These are phyloP conservation scores for Kazachstania viticola DNA, from an alignment of 805 yeast genomes.

Conservation along the genomic window DNA sequence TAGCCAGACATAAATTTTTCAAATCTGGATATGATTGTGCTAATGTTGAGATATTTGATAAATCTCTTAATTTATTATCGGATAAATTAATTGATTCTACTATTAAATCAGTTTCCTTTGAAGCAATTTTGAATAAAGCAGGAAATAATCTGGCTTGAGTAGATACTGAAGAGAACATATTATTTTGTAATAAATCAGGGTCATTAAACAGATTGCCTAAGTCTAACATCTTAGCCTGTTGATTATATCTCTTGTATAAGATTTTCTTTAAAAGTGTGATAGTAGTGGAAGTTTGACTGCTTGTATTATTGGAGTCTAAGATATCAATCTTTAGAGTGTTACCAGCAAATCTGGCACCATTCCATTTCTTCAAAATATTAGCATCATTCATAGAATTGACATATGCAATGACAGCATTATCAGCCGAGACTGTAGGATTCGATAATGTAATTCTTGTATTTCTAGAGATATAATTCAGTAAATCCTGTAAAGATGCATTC, in stretches of 20 bases:
- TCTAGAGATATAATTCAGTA: slow-evolving; percentile 57
- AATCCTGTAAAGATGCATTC: slow-evolving; percentile 59
- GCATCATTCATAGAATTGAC: slow-evolving; percentile 49
- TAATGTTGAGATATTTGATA: slow-evolving; percentile 46
- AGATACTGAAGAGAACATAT: slow-evolving; percentile 49
- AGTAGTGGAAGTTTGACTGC: slow-evolving; percentile 33
- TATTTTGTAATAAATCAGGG: slow-evolving; percentile 43
- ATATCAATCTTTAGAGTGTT: slow-evolving; percentile 45
- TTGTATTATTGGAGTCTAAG: slow-evolving; percentile 7
- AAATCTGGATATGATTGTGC: slow-evolving; percentile 66
- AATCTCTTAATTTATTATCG: slow-evolving; percentile 51
- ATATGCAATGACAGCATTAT: slow-evolving; percentile 46
- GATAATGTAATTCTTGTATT: slow-evolving; percentile 47
- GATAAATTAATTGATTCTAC: slow-evolving; percentile 67
- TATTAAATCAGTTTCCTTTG: slow-evolving; percentile 32
- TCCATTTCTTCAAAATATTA: slow-evolving; percentile 43
- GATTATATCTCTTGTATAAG: slow-evolving; percentile 55
- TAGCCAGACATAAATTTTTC: slow-evolving; percentile 67
- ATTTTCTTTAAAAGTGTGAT: slow-evolving; percentile 53
- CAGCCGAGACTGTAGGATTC: slow-evolving; percentile 40
- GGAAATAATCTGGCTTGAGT: slow-evolving; percentile 76
- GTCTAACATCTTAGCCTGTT: slow-evolving; percentile 54
- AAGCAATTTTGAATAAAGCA: slow-evolving; percentile 77
- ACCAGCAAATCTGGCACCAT: slow-evolving; percentile 79
- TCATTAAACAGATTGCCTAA: slow-evolving; percentile 56